Evolutionary conservation across 164 flowering plant genomes (phyloP), one percentile per base, ranked within the genome.

Genomic region (Saururus chinensis): DNA sequence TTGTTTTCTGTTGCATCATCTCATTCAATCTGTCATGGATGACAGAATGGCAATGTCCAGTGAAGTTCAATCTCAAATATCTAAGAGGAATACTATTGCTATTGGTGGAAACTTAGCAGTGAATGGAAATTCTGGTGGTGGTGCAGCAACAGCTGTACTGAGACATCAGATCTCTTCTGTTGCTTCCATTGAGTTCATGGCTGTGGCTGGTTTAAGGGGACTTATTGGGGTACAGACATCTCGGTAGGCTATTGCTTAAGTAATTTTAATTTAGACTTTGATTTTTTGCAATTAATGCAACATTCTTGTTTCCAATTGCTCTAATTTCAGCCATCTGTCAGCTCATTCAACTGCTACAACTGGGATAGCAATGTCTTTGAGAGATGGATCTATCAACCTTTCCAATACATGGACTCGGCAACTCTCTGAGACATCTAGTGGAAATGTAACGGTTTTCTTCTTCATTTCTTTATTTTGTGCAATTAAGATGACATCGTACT

Each of bases 361-460:
- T 73, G 87, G 88, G 49, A 57, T 93, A 53, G 72, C 91, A 26
- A 71, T 78, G 75, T 90, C 99, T 54, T 69, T 93, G 64, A 78
- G 67, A 71, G 97, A 93, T 81, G 93, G 96, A 51, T 87, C 97
- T 24, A 68, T 88, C 62, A 90, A 88, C 77, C 91, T 93, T 51
- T 77, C 96, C 63, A 93, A 93, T 76, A 48, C 76, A 19, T 93
- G 99, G 99, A 88, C 87, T 45, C 92, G 97, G n/a, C 88, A 88
- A 67, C 84, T 93, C 23, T 85, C 99, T 54, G 89, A 88, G 49
- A 77, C 91, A 60, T 59, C 96, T 24, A 77, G 58, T 71, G 99
- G 89, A 78, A 82, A 82, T 80, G 99, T 90, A 82, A n/a, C 53
- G 79, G 19, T 45, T 45, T 45, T 17, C 4, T 55, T 55, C 58